Evolutionary conservation across 2,329 filamentous ascomycete genomes (phyloP), one percentile per base, ranked within the genome.

Genomic region (Acrocalymma vagum): DNA sequence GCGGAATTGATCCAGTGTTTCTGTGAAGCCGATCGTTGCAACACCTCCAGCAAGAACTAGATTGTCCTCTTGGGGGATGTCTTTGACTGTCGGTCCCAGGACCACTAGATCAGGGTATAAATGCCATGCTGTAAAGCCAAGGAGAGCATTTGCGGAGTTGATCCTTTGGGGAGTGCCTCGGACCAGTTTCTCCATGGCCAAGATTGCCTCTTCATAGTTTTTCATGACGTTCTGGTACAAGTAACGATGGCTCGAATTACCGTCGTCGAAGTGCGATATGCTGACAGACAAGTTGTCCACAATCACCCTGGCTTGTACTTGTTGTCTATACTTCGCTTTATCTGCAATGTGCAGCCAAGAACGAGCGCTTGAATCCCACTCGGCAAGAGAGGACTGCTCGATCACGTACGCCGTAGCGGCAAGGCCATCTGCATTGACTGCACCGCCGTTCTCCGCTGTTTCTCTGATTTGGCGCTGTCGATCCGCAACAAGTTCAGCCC

Each of bases 401-500:
- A 50, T 36, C 9, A 30, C 21, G 36, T 35, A 22, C 13, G 40
- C 37, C 4, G 42, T 25, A 6, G 37, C 33, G 10, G 38, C 29
- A 3, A 25, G 29, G 5, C 38, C 5, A 3, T 16, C 15, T 11
- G 33, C 11, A 23, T 23, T 29, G 4, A 38, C 13, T 23, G 10
- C n/a, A 15, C 17, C 26, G 18, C 28, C 29, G 14, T 17, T 13
- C 27, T 41, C 14, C 3, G 23, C 20, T 20, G 32, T 23, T 11
- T 38, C 24, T 9, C n/a, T n/a, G 6, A 42, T 31, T 27, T 47
- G 33, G 18, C 37, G 27, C 29, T 42, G 49, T 26, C 52, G 29
- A 13, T 39, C 38, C 31, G 52, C 21, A 4, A 71, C 50, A 4
- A 72, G 14, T 38, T 72, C 64, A 0, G 53, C 50, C 70, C 70